phyloP scores from a whole-genome alignment of 2,329 filamentous ascomycete species.

The Trichoderma pleuroti region DNA sequence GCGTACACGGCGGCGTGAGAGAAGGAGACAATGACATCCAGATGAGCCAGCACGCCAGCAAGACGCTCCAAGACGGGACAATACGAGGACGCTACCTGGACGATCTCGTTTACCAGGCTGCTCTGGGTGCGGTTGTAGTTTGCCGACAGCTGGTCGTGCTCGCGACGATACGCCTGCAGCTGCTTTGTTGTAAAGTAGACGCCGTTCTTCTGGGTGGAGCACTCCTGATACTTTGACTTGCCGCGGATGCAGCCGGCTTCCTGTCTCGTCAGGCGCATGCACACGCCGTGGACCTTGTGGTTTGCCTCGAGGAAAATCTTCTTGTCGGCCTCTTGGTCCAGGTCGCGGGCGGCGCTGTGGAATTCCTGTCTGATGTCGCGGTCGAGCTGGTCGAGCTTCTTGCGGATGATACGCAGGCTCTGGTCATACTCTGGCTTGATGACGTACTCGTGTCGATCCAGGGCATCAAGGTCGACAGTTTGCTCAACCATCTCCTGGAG shows the following conservation, averaged over 20 bases:
- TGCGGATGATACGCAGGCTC: slow-evolving; percentile 77
- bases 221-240: slow-evolving; percentile 86
- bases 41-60: slow-evolving; percentile 81
- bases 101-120: slow-evolving; percentile 87
- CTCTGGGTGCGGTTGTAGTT: slow-evolving; percentile 95
- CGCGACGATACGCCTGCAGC: slow-evolving; percentile 75
- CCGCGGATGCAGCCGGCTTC: slow-evolving; percentile 93
- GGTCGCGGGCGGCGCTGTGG: slow-evolving; percentile 68
- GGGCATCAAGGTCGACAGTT: slow-evolving; percentile 89
- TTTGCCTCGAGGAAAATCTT: slow-evolving; percentile 92
- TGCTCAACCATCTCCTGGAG: slow-evolving; percentile 98
- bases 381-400: slow-evolving; percentile 81
- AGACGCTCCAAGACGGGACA: slow-evolving; percentile 87
- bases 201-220: slow-evolving; percentile 97
- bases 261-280: slow-evolving; percentile 85
- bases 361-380: slow-evolving; percentile 83
- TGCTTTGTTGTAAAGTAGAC: slow-evolving; percentile 93
- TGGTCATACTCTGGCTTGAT: slow-evolving; percentile 99
- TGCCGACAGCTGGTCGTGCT: slow-evolving; percentile 89
- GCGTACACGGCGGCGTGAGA: slow-evolving; percentile 92
- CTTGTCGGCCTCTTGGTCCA: slow-evolving; percentile 92
- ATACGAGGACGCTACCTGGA: slow-evolving; percentile 90
- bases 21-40: slow-evolving; percentile 92
- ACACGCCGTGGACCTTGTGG: slow-evolving; percentile 94
- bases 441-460: slow-evolving; percentile 96